Evolutionary conservation across 768 basidiomycete genomes (phyloP).

Genomic region (Sporobolomyces roseus): DNA sequence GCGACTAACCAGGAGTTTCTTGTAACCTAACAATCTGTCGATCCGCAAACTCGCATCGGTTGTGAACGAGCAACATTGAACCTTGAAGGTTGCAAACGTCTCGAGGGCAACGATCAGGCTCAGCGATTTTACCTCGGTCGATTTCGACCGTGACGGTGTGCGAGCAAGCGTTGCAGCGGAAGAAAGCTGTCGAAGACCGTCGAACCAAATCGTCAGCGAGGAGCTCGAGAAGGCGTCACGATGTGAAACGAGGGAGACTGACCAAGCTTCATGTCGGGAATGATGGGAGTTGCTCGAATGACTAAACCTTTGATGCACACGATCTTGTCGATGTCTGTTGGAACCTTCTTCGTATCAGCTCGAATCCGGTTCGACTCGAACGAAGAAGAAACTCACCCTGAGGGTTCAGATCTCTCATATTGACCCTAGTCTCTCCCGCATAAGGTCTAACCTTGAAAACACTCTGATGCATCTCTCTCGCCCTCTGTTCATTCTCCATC

Average conservation of each 20-base stretch:
- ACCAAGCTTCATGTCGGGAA: constrained; percentile 92
- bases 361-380: too few relatives aligned
- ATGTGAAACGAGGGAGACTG: constrained; percentile 23
- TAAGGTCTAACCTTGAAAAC: constrained; percentile 94
- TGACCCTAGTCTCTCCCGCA: constrained; percentile 63
- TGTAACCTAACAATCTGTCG: constrained; percentile 91
- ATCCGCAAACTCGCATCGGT: constrained; percentile 93
- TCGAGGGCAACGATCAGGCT: constrained; percentile 84
- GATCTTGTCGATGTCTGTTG: constrained; percentile 93
- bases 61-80: constrained; percentile 92
- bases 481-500: constrained; percentile 70
- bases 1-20: constrained; percentile 67
- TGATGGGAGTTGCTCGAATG: constrained; percentile 93
- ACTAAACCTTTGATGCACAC: constrained; percentile 94
- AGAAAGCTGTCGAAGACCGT: constrained; percentile 64
- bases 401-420: constrained; percentile 94
- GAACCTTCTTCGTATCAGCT: neutral
- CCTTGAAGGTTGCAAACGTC: constrained; percentile 85
- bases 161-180: constrained; percentile 89
- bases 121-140: constrained; percentile 94
- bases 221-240: too few relatives aligned
- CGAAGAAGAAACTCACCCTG: constrained; percentile 58
- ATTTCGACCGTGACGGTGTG: constrained; percentile 98
- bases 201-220: neutral
- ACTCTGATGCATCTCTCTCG: constrained; percentile 72